Evolutionary conservation across 176 grass and related monocot genomes (phyloP).

Genomic region (Aegilops speltoides): DNA sequence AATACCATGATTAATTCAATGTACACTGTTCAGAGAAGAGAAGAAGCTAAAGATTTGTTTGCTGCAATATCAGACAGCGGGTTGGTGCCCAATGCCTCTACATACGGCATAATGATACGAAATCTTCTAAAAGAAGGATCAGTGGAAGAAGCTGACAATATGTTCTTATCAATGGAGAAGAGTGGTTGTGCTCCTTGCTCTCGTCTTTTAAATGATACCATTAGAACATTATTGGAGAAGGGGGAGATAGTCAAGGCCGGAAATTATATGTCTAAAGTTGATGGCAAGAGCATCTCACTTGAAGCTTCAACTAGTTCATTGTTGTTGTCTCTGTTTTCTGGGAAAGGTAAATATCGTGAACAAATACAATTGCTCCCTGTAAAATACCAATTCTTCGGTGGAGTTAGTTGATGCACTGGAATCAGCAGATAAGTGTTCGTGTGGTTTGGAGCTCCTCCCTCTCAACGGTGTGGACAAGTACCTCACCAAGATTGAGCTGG

Average conservation of each 20-base stretch:
- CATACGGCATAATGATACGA: neutral
- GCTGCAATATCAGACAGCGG: neutral
- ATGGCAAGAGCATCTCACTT: neutral
- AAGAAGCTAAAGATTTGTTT: slow-evolving; percentile 12
- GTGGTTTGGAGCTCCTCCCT: neutral
- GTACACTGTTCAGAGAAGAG: neutral
- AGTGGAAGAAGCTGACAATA: neutral
- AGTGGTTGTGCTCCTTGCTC: neutral
- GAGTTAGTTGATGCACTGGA: neutral
- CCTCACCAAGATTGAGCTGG: neutral
- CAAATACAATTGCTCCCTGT: slow-evolving; percentile 9
- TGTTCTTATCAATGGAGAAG: neutral
- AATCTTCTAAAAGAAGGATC: slow-evolving; percentile 18
- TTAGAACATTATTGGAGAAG: neutral
- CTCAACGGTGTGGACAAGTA: neutral
- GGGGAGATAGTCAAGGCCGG: neutral
- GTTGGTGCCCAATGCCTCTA: neutral
- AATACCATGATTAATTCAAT: slow-evolving; percentile 10
- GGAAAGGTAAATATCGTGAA: neutral
- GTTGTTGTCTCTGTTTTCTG: neutral
- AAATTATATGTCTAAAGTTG: slow-evolving; percentile 5
- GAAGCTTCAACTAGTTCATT: slow-evolving; percentile 10
- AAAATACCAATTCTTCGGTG: neutral
- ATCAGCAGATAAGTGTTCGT: neutral
- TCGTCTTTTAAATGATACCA: neutral